Evolutionary conservation across 441 rosid genomes (phyloP).

Genomic region (Syzygium syzygioides): DNA sequence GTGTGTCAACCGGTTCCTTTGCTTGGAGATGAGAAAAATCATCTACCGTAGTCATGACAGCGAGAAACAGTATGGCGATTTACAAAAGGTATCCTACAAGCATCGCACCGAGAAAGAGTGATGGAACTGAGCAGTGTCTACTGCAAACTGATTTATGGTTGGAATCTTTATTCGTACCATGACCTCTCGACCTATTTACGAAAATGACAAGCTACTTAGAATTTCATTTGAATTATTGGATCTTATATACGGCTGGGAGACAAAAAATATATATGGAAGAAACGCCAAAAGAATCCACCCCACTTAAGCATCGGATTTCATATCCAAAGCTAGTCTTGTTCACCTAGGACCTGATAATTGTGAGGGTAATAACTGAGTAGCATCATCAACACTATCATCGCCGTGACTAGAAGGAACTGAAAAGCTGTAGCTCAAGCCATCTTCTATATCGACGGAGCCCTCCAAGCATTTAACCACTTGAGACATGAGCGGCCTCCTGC

Average conservation of each 20-base stretch:
- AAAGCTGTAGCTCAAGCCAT: not conserved
- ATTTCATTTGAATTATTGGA: not conserved
- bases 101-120: not conserved
- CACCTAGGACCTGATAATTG: not conserved
- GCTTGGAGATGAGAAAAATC: not conserved
- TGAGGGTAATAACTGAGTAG: not conserved
- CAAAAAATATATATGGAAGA: not conserved
- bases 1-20: not conserved
- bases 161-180: not conserved
- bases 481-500: conserved; percentile 21
- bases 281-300: not conserved
- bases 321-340: not conserved
- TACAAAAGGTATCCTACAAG: not conserved
- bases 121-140: not conserved
- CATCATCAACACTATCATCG: not conserved
- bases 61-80: not conserved
- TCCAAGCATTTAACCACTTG: not conserved
- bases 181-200: not conserved
- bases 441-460: not conserved
- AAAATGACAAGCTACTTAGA: not conserved
- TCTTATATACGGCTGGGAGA: not conserved
- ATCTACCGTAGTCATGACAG: not conserved
- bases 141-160: not conserved
- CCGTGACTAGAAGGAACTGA: not conserved
- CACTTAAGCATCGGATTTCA: not conserved